These are phyloP conservation scores for Echria macrotheca DNA, from an alignment of 495 filamentous ascomycete species.

Conservation along the genomic window DNA sequence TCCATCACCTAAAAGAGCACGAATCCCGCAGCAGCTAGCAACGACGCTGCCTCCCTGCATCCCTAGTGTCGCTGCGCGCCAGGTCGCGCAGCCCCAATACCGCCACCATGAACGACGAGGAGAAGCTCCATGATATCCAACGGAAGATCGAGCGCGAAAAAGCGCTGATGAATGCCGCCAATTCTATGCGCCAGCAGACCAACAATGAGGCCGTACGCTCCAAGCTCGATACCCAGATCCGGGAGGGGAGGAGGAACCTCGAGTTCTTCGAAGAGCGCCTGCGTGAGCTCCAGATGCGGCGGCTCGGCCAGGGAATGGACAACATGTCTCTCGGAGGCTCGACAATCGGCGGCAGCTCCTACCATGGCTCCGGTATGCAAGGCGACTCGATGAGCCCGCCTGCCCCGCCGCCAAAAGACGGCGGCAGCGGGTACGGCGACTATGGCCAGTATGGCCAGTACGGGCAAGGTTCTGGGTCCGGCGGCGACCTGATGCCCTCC, in stretches of 20 bases:
- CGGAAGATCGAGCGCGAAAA: slow-evolving; percentile 98
- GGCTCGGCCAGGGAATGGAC: slow-evolving; percentile 58
- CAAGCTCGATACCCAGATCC: slow-evolving; percentile 83
- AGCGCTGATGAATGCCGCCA: slow-evolving; percentile 88
- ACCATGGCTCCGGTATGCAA: slow-evolving; percentile 28
- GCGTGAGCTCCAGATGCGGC: slow-evolving; percentile 79
- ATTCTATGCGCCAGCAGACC: slow-evolving; percentile 90
- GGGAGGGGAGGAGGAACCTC: slow-evolving; percentile 87
- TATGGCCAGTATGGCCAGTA: slow-evolving; percentile 41
- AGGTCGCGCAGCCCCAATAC: slow-evolving; percentile 36
- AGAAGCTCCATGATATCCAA: slow-evolving; percentile 79
- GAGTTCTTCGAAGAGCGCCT: slow-evolving; percentile 89
- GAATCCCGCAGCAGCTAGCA: too few species aligned
- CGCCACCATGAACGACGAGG: slow-evolving; percentile 64
- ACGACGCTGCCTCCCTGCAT: too few species aligned
- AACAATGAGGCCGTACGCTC: slow-evolving; percentile 86
- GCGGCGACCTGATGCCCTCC: slow-evolving; percentile 73
- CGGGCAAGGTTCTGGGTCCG: slow-evolving; percentile 42
- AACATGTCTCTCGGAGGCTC: slow-evolving; percentile 51
- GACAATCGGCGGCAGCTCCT: slow-evolving; percentile 33
- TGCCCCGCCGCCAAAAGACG: slow-evolving; percentile 63
- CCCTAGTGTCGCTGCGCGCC: slow-evolving; percentile 24
- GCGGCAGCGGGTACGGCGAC: slow-evolving; percentile 28
- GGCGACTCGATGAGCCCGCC: slow-evolving; percentile 40
- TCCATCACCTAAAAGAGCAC: too few species aligned